These are phyloP conservation scores for Starmerella bombi DNA, from an alignment of 805 yeast genomes.

Conservation along the genomic window DNA sequence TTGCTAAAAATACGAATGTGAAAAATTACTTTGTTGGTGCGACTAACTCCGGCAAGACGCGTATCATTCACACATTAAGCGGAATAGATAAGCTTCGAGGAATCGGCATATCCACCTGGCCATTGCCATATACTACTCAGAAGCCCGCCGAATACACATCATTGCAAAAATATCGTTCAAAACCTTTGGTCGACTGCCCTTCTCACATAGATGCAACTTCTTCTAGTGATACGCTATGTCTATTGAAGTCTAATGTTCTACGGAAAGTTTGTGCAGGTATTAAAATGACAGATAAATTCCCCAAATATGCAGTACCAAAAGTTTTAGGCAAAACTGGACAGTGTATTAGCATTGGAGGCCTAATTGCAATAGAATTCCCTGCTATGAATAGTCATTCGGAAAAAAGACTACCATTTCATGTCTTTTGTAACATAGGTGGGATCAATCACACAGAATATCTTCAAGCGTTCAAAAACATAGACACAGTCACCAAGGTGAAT, in stretches of 20 bases:
- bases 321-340: slow-evolving; percentile 25
- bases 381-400: slow-evolving; percentile 5
- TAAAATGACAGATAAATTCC: slow-evolving; percentile 17
- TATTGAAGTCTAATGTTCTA: slow-evolving; percentile 16
- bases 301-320: slow-evolving; percentile 18
- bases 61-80: slow-evolving; percentile 35
- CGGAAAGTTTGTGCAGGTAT: slow-evolving; percentile 21
- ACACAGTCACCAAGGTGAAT: slow-evolving; percentile 16
- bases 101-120: slow-evolving; percentile 22
- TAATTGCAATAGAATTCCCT: slow-evolving; percentile 23
- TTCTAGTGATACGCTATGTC: background rate
- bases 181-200: slow-evolving; percentile 23
- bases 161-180: slow-evolving; percentile 20
- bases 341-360: slow-evolving; percentile 27
- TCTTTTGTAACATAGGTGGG: slow-evolving; percentile 25
- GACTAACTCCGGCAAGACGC: slow-evolving; percentile 80
- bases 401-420: slow-evolving; percentile 20
- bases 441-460: slow-evolving; percentile 14
- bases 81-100: slow-evolving; percentile 1
- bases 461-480: slow-evolving; percentile 19
- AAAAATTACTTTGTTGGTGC: slow-evolving; percentile 51
- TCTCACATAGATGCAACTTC: slow-evolving; percentile 16
- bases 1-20: slow-evolving; percentile 24
- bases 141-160: slow-evolving; percentile 33
- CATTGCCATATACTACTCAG: slow-evolving; percentile 63